phyloP scores from a whole-genome alignment of 73 alveolate genomes.

The Symbiodinium natans region DNA sequence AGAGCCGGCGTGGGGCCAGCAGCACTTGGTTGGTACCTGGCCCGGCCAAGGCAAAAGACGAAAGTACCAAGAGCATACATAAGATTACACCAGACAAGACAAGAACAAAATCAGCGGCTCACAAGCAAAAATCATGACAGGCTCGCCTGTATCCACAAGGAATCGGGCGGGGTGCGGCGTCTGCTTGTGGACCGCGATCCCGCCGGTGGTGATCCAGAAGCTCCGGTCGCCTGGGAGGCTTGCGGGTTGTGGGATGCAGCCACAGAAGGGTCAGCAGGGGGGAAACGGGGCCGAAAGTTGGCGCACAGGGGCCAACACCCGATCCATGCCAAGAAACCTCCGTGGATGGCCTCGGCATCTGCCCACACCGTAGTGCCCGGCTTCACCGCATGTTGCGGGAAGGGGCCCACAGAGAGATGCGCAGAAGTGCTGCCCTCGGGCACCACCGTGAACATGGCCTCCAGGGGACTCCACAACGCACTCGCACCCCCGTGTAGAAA shows the following conservation, averaged over 20 bases:
- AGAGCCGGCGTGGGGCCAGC: conserved; percentile 60
- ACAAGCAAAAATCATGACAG: not conserved
- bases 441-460: conserved; percentile 84
- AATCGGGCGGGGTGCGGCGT: conserved; percentile 64
- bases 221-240: not conserved
- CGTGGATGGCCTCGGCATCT: not conserved
- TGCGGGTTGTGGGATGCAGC: too few relatives aligned
- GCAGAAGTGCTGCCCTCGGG: conserved; percentile 60
- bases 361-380: conserved; percentile 37
- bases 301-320: too few relatives aligned
- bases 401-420: conserved; percentile 51
- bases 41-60: too few relatives aligned
- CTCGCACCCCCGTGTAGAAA: too few relatives aligned
- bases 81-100: not conserved
- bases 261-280: too few relatives aligned
- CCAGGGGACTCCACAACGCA: too few relatives aligned
- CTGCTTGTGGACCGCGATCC: conserved; percentile 85
- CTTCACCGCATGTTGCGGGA: conserved; percentile 71
- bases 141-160: conserved; percentile 70
- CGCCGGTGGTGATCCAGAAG: conserved; percentile 76
- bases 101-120: not conserved
- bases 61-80: not conserved
- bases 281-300: too few relatives aligned
- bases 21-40: conserved; percentile 77
- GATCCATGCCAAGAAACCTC: not conserved